Evolutionary conservation across 2,329 filamentous ascomycete species (phyloP).

Genomic region (Cercospora sojina): DNA sequence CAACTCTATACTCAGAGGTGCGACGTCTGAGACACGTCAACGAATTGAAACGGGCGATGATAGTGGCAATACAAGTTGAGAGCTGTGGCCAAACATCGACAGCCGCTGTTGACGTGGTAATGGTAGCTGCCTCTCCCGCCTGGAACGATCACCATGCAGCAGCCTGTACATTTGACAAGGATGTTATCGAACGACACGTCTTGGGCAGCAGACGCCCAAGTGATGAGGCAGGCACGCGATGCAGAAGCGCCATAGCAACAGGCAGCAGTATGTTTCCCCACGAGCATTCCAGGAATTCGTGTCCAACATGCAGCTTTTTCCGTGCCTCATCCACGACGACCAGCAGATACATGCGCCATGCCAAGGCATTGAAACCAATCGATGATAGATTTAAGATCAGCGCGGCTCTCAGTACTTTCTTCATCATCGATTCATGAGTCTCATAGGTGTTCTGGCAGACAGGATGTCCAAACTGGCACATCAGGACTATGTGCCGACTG

Average conservation of each 20-base stretch:
- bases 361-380: background rate
- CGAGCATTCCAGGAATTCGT: background rate
- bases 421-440: background rate
- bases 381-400: background rate
- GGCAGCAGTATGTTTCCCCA: background rate
- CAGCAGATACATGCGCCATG: background rate
- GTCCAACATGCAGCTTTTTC: background rate
- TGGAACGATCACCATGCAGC: background rate
- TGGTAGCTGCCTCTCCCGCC: too few species aligned
- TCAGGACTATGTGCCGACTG: background rate
- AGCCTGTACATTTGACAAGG: background rate
- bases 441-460: background rate
- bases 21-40: background rate
- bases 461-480: background rate
- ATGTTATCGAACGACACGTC: background rate
- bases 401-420: background rate
- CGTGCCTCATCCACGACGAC: background rate
- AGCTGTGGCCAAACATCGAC: background rate
- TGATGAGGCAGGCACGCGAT: background rate
- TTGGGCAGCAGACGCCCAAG: background rate
- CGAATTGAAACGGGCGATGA: background rate
- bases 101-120: background rate
- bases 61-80: background rate
- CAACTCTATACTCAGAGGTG: background rate
- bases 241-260: background rate